A percentile compares a stretch with the other conserved stretches of the same genome.
These are phyloP conservation scores for Fusarium floridanum DNA, from an alignment of 2,329 filamentous ascomycete species.

Conservation along the genomic window DNA sequence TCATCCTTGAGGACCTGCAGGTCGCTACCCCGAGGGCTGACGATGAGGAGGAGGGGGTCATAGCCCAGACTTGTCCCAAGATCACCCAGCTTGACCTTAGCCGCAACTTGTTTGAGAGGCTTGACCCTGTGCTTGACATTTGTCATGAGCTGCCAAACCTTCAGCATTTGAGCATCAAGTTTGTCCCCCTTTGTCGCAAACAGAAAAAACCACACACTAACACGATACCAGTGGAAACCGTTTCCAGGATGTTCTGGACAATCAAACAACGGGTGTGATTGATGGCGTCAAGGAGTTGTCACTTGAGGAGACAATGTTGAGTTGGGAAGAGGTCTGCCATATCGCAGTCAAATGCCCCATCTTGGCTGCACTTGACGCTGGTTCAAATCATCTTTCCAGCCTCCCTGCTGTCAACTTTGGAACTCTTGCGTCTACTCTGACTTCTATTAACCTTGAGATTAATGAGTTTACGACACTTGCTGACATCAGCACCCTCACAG, in stretches of 20 bases:
- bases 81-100: slow-evolving; percentile 87
- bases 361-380: slow-evolving; percentile 64
- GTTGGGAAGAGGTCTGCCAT: slow-evolving; percentile 73
- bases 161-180: slow-evolving; percentile 79
- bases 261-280: slow-evolving; percentile 57
- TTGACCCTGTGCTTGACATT: slow-evolving; percentile 77
- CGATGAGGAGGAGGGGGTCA: slow-evolving; percentile 50
- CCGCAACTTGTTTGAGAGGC: slow-evolving; percentile 80
- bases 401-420: slow-evolving; percentile 60
- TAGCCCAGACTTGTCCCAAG: slow-evolving; percentile 69
- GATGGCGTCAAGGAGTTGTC: slow-evolving; percentile 69
- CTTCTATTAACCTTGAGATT: slow-evolving; percentile 76
- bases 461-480: slow-evolving; percentile 74
- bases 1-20: slow-evolving; percentile 83
- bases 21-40: slow-evolving; percentile 61
- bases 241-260: slow-evolving; percentile 62
- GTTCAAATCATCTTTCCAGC: slow-evolving; percentile 68
- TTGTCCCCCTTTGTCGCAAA: slow-evolving; percentile 48
- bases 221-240: slow-evolving; percentile 76
- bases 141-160: slow-evolving; percentile 78
- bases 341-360: slow-evolving; percentile 66
- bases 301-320: slow-evolving; percentile 75
- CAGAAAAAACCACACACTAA: slow-evolving; percentile 30
- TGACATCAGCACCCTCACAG: slow-evolving; percentile 67
- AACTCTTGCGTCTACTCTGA: slow-evolving; percentile 65